phyloP scores from a whole-genome alignment of 2,329 filamentous ascomycete species.

The Pestalotiopsis sp. region DNA sequence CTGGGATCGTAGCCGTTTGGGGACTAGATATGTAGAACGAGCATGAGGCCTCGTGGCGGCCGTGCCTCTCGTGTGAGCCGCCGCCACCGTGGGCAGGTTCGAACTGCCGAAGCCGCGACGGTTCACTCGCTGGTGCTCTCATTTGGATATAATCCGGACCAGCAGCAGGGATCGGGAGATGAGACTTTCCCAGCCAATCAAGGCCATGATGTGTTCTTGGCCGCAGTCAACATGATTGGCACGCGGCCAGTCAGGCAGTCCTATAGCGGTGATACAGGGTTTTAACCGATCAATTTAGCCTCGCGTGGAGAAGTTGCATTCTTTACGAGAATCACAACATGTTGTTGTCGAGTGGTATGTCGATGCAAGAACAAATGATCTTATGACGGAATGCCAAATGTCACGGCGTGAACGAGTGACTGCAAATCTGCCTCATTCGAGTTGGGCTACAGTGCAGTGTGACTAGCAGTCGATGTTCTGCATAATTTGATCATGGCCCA shows the following conservation, averaged over 20 bases:
- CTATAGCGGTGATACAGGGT: not conserved
- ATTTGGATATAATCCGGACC: conserved; percentile 6
- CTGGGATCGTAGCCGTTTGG: not conserved
- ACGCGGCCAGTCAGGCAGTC: not conserved
- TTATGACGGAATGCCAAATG: not conserved
- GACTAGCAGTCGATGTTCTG: too few relatives aligned
- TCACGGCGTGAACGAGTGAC: too few relatives aligned
- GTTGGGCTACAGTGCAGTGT: too few relatives aligned
- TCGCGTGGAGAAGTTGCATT: conserved; percentile 3
- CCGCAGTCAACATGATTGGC: not conserved
- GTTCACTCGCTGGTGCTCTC: not conserved
- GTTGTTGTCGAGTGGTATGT: not conserved
- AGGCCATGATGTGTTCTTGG: not conserved
- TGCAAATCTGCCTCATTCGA: too few relatives aligned
- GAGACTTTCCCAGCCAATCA: conserved; percentile 1
- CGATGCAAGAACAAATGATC: not conserved
- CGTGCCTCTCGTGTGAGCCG: not conserved
- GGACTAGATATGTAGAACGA: conserved; percentile 1
- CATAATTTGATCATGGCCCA: too few relatives aligned
- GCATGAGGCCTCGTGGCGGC: not conserved
- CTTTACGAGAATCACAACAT: not conserved
- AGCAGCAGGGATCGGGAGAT: not conserved
- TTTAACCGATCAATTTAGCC: conserved; percentile 6
- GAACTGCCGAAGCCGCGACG: conserved; percentile 2
- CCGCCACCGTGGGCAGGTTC: not conserved